Conservation (phyloP, 208 protist species). For the Novymonas esmeraldas region DNA sequence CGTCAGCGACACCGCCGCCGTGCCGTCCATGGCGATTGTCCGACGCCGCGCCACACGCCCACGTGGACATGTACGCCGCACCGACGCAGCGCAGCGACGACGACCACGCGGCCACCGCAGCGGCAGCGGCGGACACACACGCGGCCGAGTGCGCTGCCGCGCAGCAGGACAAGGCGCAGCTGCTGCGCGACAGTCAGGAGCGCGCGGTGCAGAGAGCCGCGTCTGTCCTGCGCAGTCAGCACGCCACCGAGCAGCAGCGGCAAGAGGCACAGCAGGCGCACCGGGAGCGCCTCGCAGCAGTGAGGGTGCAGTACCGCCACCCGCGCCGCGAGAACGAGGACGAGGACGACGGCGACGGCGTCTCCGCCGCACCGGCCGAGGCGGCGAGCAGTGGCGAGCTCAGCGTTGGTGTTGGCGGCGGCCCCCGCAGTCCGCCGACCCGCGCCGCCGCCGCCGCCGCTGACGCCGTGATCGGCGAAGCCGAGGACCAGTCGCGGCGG, state of each 20-base stretch:
- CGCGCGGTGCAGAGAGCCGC: slow-evolving; percentile 41
- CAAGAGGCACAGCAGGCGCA: slow-evolving; percentile 11
- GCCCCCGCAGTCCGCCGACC: no score
- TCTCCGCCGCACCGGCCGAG: no score
- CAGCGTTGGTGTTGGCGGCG: no score
- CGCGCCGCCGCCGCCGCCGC: no score
- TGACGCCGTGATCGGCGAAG: no score
- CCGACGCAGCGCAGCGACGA: background rate
- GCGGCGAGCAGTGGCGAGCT: no score
- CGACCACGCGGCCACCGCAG: background rate
- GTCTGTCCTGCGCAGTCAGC: slow-evolving; percentile 18
- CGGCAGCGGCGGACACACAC: background rate
- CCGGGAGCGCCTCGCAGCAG: slow-evolving; percentile 19
- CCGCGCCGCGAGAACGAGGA: slow-evolving; percentile 3
- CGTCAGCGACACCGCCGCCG: background rate
- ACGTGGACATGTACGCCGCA: slow-evolving; percentile 6
- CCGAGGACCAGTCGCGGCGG: background rate
- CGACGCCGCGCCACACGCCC: slow-evolving; percentile 15
- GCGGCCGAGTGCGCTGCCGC: slow-evolving; percentile 7
- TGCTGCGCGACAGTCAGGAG: slow-evolving; percentile 15
- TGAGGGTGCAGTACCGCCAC: slow-evolving; percentile 14
- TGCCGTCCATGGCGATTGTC: slow-evolving; percentile 20
- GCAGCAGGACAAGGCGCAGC: background rate
- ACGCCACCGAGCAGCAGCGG: slow-evolving; percentile 1
- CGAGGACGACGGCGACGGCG: no score